Evolutionary conservation across 495 filamentous ascomycete genomes (phyloP).

Genomic region (Podospora pseudocomata): DNA sequence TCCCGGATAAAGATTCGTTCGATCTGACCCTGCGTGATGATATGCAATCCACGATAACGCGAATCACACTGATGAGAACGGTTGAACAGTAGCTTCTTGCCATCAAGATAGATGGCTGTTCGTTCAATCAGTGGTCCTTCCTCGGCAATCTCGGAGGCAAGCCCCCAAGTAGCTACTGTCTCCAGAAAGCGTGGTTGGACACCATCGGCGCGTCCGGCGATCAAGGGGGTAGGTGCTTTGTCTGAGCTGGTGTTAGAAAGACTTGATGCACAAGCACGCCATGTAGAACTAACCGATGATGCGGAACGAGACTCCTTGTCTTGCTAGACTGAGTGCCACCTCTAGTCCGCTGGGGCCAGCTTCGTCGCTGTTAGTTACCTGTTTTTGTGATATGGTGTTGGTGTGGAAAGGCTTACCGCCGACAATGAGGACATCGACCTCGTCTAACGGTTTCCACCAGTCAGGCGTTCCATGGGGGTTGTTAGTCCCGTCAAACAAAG

Average conservation of each 20-base stretch:
- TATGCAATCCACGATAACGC: background rate
- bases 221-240: background rate
- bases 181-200: background rate
- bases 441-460: background rate
- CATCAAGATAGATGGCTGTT: background rate
- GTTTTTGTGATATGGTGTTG: too few species aligned
- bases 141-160: background rate
- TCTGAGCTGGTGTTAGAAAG: background rate
- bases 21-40: background rate
- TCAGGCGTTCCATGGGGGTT: background rate
- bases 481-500: background rate
- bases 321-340: background rate
- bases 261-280: too few species aligned
- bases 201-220: background rate
- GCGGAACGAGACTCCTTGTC: background rate
- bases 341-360: background rate
- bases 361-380: background rate
- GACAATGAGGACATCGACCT: background rate
- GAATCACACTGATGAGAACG: background rate
- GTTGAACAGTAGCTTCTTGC: background rate
- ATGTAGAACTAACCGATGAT: background rate
- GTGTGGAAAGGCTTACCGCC: background rate
- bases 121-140: background rate
- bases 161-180: background rate
- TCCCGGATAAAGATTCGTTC: background rate